A percentile compares a stretch with the other conserved stretches of the same genome.
Conservation (phyloP, 2,329 filamentous ascomycete genomes). For the Monilinia fructigena region DNA sequence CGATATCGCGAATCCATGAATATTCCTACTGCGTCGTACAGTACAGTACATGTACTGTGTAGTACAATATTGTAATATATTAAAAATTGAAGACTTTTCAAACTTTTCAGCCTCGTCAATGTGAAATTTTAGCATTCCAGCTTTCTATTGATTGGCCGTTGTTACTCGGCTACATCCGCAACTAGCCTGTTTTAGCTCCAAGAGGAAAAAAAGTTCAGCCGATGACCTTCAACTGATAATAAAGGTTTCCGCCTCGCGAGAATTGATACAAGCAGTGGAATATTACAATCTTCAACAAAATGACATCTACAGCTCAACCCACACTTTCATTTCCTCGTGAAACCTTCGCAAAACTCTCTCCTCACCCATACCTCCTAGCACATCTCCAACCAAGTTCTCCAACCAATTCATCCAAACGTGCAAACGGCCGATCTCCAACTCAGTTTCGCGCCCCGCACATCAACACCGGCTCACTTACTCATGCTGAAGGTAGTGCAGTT, state of each 20-base stretch:
- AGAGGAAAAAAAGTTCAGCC: constrained; percentile 23
- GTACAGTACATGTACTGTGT: neutral
- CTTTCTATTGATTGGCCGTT: constrained; percentile 3
- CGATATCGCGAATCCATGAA: neutral
- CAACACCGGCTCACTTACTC: constrained; percentile 80
- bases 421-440: constrained; percentile 73
- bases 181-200: constrained; percentile 9
- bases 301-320: constrained; percentile 34
- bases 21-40: neutral
- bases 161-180: constrained; percentile 2
- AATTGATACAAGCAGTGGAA: neutral
- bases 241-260: constrained; percentile 23
- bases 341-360: constrained; percentile 86
- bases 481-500: constrained; percentile 86
- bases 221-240: constrained; percentile 18
- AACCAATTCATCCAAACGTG: constrained; percentile 61
- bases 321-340: constrained; percentile 53
- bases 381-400: constrained; percentile 66
- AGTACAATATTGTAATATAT: neutral
- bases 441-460: constrained; percentile 71
- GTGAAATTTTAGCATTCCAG: neutral
- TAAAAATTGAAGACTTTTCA: neutral
- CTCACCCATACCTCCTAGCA: constrained; percentile 83
- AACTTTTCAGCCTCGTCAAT: constrained; percentile 13
- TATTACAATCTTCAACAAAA: constrained; percentile 23